A percentile compares a stretch with the other conserved stretches of the same genome.
Evolutionary conservation across 2,329 filamentous ascomycete genomes (phyloP).

Genomic region (Cladosporium velox): DNA sequence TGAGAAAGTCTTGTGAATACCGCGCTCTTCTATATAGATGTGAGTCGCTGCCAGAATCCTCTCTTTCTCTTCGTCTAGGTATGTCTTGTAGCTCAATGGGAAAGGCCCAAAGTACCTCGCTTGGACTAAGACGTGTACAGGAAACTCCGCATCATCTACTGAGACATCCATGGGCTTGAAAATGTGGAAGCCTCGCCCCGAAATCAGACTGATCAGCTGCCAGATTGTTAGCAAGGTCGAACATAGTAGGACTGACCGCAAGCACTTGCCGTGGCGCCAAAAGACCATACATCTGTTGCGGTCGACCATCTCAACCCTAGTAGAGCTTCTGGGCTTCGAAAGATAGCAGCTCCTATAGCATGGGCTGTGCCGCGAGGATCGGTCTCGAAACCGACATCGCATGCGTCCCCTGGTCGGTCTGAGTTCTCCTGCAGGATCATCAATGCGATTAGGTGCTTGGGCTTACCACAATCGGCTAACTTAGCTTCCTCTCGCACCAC

Average conservation of each 20-base stretch:
- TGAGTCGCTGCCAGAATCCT: slow-evolving; percentile 23
- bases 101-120: slow-evolving; percentile 28
- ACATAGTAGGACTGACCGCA: not conserved
- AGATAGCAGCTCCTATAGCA: slow-evolving; percentile 41
- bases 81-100: slow-evolving; percentile 23
- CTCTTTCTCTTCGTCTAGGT: slow-evolving; percentile 27
- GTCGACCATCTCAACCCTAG: slow-evolving; percentile 40
- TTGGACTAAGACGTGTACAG: slow-evolving; percentile 30
- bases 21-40: slow-evolving; percentile 23
- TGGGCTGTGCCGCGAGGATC: slow-evolving; percentile 27
- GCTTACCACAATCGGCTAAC: slow-evolving; percentile 14
- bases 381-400: slow-evolving; percentile 29
- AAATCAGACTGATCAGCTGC: slow-evolving; percentile 37
- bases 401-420: not conserved
- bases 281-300: slow-evolving; percentile 46
- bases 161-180: slow-evolving; percentile 31
- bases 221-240: not conserved
- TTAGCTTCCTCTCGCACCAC: slow-evolving; percentile 35
- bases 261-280: slow-evolving; percentile 39
- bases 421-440: not conserved
- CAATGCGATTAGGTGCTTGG: not conserved
- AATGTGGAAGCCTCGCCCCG: slow-evolving; percentile 32
- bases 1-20: slow-evolving; percentile 31
- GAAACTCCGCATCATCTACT: slow-evolving; percentile 31
- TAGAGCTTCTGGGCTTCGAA: slow-evolving; percentile 42